Conservation (phyloP, 202 grass and related monocot species). For the Zizania palustris region DNA sequence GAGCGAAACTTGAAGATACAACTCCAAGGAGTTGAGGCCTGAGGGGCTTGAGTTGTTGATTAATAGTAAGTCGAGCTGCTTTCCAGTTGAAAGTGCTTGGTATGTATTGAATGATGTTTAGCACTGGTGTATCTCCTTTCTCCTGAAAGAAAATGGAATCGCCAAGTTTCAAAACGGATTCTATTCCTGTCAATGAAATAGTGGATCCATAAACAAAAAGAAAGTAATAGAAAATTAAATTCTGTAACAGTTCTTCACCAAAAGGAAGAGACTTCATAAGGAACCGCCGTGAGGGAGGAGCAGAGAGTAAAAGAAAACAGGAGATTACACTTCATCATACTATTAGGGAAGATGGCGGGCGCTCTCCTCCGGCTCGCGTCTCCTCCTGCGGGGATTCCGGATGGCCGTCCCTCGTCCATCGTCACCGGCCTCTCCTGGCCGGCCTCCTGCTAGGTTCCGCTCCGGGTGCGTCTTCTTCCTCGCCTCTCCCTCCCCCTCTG, state of each 20-base stretch:
- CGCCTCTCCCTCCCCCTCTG: no score
- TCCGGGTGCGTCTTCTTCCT: no score
- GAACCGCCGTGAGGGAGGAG: slow-evolving; percentile 28
- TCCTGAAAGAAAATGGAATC: slow-evolving; percentile 97
- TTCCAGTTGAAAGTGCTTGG: slow-evolving; percentile 81
- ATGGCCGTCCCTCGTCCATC: no score
- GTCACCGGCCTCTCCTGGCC: no score
- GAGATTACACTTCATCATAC: slow-evolving; percentile 17
- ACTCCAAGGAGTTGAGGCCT: slow-evolving; percentile 53
- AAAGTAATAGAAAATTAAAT: slow-evolving; percentile 8
- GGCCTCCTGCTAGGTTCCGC: no score
- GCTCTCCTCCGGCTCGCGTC: no score
- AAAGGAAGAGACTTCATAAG: slow-evolving; percentile 47
- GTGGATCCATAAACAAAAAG: slow-evolving; percentile 27
- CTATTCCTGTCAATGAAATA: slow-evolving; percentile 59
- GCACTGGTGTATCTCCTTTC: slow-evolving; percentile 56
- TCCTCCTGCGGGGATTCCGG: no score
- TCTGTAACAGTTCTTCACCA: slow-evolving; percentile 2
- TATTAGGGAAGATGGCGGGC: no score
- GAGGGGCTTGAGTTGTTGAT: slow-evolving; percentile 62
- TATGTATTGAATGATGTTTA: slow-evolving; percentile 83
- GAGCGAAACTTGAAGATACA: slow-evolving; percentile 59
- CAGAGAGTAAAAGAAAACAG: neutral
- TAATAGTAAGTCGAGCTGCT: slow-evolving; percentile 57
- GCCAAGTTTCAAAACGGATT: slow-evolving; percentile 92